Conservation (phyloP, 2,329 filamentous ascomycete genomes). For the Aspergillus versicolor region DNA sequence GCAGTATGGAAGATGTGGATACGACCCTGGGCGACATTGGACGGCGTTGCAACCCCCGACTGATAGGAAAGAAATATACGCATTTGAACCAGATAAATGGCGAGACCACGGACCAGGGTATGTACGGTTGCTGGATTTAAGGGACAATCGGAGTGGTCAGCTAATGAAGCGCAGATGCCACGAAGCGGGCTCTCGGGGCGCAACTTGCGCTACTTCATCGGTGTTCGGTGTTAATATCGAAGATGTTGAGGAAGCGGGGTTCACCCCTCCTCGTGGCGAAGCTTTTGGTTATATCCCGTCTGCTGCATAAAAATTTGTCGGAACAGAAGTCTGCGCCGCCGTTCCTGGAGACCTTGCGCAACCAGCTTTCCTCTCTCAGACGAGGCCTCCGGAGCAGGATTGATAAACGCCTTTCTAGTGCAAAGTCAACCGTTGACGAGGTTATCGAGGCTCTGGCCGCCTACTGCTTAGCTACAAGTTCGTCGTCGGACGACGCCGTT, state of each 20-base stretch:
- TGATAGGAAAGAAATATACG: constrained; percentile 65
- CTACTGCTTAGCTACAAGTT: constrained; percentile 77
- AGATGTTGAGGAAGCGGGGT: constrained; percentile 52
- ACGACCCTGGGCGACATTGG: constrained; percentile 70
- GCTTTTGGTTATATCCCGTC: constrained; percentile 70
- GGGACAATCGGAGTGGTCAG: constrained; percentile 1
- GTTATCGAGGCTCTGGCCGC: constrained; percentile 76
- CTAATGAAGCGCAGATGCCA: constrained; percentile 35
- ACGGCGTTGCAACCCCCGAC: constrained; percentile 70
- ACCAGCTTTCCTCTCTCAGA: constrained; percentile 62
- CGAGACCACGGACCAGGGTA: constrained; percentile 35
- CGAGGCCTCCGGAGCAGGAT: constrained; percentile 65
- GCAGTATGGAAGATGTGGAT: constrained; percentile 73
- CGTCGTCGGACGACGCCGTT: constrained; percentile 74
- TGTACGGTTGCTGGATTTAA: constrained; percentile 21
- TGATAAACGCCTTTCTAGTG: constrained; percentile 53
- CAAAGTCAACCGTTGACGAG: constrained; percentile 43
- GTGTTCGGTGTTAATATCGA: constrained; percentile 54
- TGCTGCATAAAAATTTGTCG: constrained; percentile 72
- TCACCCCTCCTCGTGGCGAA: constrained; percentile 63
- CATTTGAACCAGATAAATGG: constrained; percentile 54
- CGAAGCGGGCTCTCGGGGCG: constrained; percentile 51
- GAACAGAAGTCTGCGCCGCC: constrained; percentile 49
- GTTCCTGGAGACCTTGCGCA: constrained; percentile 63
- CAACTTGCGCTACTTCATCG: constrained; percentile 59